Evolutionary conservation across 192 early-diverging fungal genomes (phyloP).

Genomic region (Linnemannia zychae): DNA sequence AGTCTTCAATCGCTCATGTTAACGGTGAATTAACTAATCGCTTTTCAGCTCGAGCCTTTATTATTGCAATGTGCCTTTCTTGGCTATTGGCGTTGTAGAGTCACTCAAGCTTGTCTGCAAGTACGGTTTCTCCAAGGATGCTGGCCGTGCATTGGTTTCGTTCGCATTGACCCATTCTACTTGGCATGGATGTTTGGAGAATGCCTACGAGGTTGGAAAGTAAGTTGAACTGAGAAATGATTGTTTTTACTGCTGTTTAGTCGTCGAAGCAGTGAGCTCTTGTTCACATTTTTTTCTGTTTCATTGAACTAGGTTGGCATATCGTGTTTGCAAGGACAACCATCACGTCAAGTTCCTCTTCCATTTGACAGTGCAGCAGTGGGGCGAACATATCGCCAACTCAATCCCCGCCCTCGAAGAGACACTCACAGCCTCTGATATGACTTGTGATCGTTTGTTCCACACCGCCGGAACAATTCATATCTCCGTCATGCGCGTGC

Average conservation of each 20-base stretch:
- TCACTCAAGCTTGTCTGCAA: conserved; percentile 38
- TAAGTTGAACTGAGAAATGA: neutral
- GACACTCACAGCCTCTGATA: conserved; percentile 24
- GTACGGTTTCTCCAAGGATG: conserved; percentile 42
- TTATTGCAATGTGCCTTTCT: conserved; percentile 45
- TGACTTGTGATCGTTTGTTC: conserved; percentile 42
- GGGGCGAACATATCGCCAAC: conserved; percentile 53
- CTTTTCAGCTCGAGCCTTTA: conserved; percentile 45
- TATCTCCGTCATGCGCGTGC: conserved; percentile 33
- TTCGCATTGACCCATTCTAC: conserved; percentile 47
- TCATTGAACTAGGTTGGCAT: conserved; percentile 26
- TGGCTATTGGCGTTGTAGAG: conserved; percentile 34
- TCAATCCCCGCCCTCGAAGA: conserved; percentile 47
- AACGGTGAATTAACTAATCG: too few species aligned
- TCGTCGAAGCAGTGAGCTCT: too few species aligned
- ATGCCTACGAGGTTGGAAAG: conserved; percentile 48
- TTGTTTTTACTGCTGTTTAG: neutral
- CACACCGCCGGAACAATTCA: conserved; percentile 44
- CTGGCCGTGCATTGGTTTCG: conserved; percentile 35
- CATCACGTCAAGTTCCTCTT: conserved; percentile 51
- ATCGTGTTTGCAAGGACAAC: conserved; percentile 23
- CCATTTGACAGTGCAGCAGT: conserved; percentile 47
- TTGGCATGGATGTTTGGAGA: conserved; percentile 51
- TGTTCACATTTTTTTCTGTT: neutral
- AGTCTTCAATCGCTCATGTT: too few species aligned